phyloP scores from a whole-genome alignment of 2,329 filamentous ascomycete genomes.

The Neophaeococcomyces mojaviensis region DNA sequence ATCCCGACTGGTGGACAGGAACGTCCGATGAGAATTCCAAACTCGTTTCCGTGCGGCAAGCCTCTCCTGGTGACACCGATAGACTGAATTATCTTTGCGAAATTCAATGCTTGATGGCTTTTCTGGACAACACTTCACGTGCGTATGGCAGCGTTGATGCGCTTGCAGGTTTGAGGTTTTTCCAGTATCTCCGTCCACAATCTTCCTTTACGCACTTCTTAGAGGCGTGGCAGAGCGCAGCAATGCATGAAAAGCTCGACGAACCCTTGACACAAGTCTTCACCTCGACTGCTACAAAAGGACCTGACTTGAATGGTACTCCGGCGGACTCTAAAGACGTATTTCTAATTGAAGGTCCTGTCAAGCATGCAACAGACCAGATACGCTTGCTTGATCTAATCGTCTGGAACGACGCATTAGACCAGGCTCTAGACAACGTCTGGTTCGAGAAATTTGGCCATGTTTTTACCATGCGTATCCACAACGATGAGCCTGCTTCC shows the following conservation, averaged over 20 bases:
- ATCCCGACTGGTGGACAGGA: slow-evolving; percentile 57
- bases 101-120: slow-evolving; percentile 54
- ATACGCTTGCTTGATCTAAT: slow-evolving; percentile 46
- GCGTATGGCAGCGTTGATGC: slow-evolving; percentile 52
- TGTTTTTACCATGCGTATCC: slow-evolving; percentile 46
- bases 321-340: slow-evolving; percentile 29
- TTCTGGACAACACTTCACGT: slow-evolving; percentile 50
- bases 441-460: slow-evolving; percentile 46
- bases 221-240: slow-evolving; percentile 42
- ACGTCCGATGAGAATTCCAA: slow-evolving; percentile 42
- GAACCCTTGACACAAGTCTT: slow-evolving; percentile 39
- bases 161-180: slow-evolving; percentile 37
- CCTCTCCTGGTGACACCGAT: slow-evolving; percentile 28
- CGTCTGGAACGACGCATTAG: slow-evolving; percentile 40
- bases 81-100: slow-evolving; percentile 47
- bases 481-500: slow-evolving; percentile 30
- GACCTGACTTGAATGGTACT: slow-evolving; percentile 21
- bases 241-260: slow-evolving; percentile 34
- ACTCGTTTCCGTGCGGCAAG: slow-evolving; percentile 38
- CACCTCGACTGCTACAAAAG: slow-evolving; percentile 38
- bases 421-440: slow-evolving; percentile 34
- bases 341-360: slow-evolving; percentile 31
- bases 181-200: slow-evolving; percentile 25
- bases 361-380: slow-evolving; percentile 32
- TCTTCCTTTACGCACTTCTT: slow-evolving; percentile 38